Evolutionary conservation across 805 yeast genomes (phyloP).

Genomic region (Candida caryicola): DNA sequence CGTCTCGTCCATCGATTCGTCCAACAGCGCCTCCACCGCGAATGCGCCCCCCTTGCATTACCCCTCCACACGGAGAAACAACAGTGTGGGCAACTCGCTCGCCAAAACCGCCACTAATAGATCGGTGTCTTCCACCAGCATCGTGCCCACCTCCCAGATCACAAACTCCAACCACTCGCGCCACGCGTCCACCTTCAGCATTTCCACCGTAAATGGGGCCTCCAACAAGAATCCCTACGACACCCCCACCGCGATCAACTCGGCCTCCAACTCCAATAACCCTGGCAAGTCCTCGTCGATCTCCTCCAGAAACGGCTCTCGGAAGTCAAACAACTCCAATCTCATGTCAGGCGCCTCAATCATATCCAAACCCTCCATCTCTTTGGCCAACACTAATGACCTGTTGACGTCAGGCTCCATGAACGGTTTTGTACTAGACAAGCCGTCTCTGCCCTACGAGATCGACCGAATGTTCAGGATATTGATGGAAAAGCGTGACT

Average conservation of each 20-base stretch:
- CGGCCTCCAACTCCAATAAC: constrained; percentile 6
- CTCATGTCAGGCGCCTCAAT: constrained; percentile 13
- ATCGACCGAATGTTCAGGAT: constrained; percentile 74
- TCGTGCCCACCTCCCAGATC: constrained; percentile 29
- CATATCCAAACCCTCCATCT: constrained; percentile 26
- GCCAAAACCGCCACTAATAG: constrained; percentile 14
- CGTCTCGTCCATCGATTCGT: constrained; percentile 30
- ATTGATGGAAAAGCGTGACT: constrained; percentile 80
- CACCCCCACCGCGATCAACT: constrained; percentile 14
- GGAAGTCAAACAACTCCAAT: constrained; percentile 13
- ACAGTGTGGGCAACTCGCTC: constrained; percentile 12
- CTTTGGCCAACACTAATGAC: constrained; percentile 16
- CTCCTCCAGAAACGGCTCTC: constrained; percentile 15
- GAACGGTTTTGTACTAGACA: constrained; percentile 47
- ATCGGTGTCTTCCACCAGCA: constrained; percentile 17
- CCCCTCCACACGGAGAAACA: constrained; percentile 9
- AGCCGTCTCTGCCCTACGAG: constrained; percentile 62
- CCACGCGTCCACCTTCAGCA: constrained; percentile 39
- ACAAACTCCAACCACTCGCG: constrained; percentile 35
- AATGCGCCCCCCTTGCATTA: constrained; percentile 2
- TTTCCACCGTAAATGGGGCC: constrained; percentile 20
- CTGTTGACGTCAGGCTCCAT: constrained; percentile 12
- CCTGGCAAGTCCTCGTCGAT: constrained; percentile 8
- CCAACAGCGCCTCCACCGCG: constrained; percentile 8
- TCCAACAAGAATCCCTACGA: constrained; percentile 27